Evolutionary conservation across 768 basidiomycete species (phyloP), one percentile per base, ranked within the genome.

Genomic region (Pleurotus salmoneostramineus): DNA sequence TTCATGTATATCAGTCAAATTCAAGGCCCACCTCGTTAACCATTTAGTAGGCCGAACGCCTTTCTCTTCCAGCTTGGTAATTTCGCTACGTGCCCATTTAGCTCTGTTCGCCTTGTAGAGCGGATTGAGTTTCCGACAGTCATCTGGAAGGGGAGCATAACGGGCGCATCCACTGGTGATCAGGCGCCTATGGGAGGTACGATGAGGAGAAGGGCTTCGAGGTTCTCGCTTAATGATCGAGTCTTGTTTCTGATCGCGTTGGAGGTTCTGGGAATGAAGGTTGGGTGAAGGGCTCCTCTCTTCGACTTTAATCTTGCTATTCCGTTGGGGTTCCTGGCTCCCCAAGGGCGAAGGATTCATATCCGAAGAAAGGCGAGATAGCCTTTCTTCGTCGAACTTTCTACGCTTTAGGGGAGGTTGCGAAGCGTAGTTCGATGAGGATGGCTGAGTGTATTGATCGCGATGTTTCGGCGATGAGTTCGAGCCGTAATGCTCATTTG

Each of bases 71-170:
- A 55, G 52, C 4, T 21, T 55, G 36, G 14, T 40, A 21, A 55
- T 43, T 33, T 55, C 52, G 8, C 17, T 21, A 6, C n/a, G 52
- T 42, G 52, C 52, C 52, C 52, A 55, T 43, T 55, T 27, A 17
- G 21, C 43, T 15, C 52, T 36, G 17, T 55, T 40, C 31, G 37
- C 36, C 32, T 43, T 55, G 40, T 55, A 55, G 7, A 55, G n/a
- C 14, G 52, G 40, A 31, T 40, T 40, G 37, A 5, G 10, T 43
- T 40, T 55, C 32, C 31, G 36, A n/a, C 52, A 55, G 32, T 55
- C 32, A n/a, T 11, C 32, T 55, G 52, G 52, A 40, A 55, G 36
- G 21, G 52, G 52, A 8, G 35, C 12, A 32, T 42, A 55, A 31
- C 52, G 52, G 14, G 21, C 32, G 40, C 52, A 55, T 21, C 52